Percentiles rank a stretch among this genome's conserved stretches.
These are phyloP conservation scores for Pouteria glomerata DNA, from an alignment of 148 eudicot genomes.

Conservation along the genomic window DNA sequence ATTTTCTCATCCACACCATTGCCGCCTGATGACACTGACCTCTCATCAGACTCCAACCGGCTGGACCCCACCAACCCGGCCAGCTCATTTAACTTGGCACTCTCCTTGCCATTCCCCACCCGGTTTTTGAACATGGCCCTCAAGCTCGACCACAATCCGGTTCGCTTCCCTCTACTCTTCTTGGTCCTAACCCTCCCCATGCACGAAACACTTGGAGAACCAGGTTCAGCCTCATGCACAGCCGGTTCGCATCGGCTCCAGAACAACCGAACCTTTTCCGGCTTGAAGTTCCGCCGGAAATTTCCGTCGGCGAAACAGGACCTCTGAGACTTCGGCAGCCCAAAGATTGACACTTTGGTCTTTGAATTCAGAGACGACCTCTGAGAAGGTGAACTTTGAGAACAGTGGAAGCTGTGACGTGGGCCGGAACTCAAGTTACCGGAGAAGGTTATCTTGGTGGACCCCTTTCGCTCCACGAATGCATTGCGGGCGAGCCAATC, in stretches of 20 bases:
- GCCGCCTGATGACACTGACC: slow-evolving; percentile 2
- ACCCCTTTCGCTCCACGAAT: slow-evolving; percentile 1
- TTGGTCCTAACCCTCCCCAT: slow-evolving; percentile 7
- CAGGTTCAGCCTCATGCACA: background rate
- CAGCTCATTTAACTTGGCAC: background rate
- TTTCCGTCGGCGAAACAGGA: background rate
- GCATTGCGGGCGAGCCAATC: slow-evolving; percentile 8
- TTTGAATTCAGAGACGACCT: background rate
- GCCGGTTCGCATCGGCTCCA: background rate
- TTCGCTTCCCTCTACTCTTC: background rate
- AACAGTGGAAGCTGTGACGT: background rate
- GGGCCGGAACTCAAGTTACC: background rate
- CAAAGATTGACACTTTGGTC: background rate
- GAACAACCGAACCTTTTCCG: background rate
- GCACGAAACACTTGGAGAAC: slow-evolving; percentile 6
- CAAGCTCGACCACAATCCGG: slow-evolving; percentile 1
- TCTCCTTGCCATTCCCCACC: background rate
- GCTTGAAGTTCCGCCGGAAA: slow-evolving; percentile 1
- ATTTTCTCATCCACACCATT: background rate
- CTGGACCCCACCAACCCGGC: background rate
- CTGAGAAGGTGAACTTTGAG: background rate
- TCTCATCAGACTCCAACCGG: background rate
- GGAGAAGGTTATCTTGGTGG: slow-evolving; percentile 1
- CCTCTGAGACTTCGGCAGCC: background rate
- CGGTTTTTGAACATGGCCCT: background rate